These are phyloP conservation scores for Bassia scoparia DNA, from an alignment of 148 eudicot species.

Conservation along the genomic window DNA sequence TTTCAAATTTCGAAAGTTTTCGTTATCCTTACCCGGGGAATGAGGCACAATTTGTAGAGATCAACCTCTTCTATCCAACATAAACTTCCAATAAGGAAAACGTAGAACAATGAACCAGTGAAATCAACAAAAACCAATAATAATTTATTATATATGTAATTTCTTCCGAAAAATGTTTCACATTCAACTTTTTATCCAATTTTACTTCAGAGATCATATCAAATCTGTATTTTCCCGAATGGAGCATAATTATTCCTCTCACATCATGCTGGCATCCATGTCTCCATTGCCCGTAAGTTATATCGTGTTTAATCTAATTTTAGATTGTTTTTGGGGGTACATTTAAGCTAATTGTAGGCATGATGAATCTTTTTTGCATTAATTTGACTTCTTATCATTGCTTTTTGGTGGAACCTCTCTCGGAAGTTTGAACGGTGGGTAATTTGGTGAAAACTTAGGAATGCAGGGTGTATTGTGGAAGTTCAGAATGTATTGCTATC, in stretches of 20 bases:
- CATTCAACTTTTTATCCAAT: conserved; percentile 24
- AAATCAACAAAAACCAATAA: background rate
- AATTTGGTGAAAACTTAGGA: conserved; percentile 35
- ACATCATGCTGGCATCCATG: conserved; percentile 74
- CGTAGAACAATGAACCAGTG: background rate
- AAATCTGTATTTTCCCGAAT: conserved; percentile 38
- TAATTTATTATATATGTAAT: conserved; percentile 29
- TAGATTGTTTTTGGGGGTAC: background rate
- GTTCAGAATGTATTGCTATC: conserved; percentile 78
- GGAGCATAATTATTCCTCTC: conserved; percentile 32
- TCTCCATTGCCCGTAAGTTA: conserved; percentile 77
- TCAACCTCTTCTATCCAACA: background rate
- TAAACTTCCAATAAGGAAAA: background rate
- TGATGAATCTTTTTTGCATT: conserved; percentile 12
- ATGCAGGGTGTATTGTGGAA: conserved; percentile 82
- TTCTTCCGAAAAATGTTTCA: conserved; percentile 36
- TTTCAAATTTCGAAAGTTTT: background rate
- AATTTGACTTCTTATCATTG: background rate
- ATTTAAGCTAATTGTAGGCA: background rate
- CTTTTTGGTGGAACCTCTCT: conserved; percentile 19
- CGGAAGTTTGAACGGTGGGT: conserved; percentile 11
- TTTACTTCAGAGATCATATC: conserved; percentile 44
- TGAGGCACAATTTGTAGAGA: conserved; percentile 21
- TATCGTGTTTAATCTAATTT: background rate
- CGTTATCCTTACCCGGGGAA: background rate